phyloP scores from a whole-genome alignment of 495 filamentous ascomycete species.

The Xylaria castorea region DNA sequence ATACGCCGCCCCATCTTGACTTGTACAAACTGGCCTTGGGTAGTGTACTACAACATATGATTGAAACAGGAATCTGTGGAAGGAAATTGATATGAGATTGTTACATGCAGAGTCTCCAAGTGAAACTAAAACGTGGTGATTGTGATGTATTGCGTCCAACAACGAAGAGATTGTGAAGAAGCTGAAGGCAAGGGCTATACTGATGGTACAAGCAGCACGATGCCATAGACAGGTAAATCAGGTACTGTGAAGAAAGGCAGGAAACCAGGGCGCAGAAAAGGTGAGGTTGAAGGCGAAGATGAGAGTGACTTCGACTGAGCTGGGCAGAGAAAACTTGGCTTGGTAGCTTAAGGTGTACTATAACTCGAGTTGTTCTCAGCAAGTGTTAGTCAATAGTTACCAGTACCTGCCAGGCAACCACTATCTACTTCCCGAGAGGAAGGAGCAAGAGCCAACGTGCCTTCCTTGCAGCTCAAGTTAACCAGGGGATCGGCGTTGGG shows the following conservation, averaged over 20 bases:
- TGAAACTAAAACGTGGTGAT: background rate
- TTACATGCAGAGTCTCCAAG: background rate
- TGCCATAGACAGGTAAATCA: too few relatives aligned
- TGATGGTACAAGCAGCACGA: background rate
- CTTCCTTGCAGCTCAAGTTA: background rate
- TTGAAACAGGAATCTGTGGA: background rate
- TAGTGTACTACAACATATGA: background rate
- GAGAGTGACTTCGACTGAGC: background rate
- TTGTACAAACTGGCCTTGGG: background rate
- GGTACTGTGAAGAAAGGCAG: too few relatives aligned
- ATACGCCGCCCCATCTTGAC: background rate
- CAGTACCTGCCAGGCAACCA: background rate
- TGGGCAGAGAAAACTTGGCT: background rate
- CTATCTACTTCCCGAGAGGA: constrained; percentile 37
- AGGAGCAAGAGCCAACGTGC: constrained; percentile 15
- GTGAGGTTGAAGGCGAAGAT: background rate
- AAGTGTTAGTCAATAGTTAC: constrained; percentile 27
- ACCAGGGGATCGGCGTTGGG: background rate
- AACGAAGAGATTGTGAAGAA: background rate
- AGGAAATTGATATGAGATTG: background rate
- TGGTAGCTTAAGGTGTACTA: background rate
- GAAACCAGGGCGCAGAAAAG: background rate
- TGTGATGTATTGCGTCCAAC: background rate
- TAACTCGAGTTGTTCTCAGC: constrained; percentile 6
- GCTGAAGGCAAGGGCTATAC: background rate